Evolutionary conservation across 345 rosid species (phyloP).

Genomic region (Eucalyptus brandiana): DNA sequence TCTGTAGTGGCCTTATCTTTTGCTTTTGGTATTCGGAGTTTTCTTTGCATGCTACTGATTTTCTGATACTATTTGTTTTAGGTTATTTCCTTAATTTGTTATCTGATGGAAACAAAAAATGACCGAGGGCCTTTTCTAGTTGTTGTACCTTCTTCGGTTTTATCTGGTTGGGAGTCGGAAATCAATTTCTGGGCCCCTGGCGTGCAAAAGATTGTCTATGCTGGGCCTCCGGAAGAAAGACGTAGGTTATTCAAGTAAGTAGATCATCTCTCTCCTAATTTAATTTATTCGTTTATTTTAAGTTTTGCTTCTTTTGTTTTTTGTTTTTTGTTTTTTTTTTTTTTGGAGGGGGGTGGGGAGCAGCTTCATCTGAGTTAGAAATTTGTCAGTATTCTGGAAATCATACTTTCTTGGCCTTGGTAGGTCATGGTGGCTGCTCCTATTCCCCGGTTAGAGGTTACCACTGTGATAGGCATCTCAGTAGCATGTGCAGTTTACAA

Average conservation of each 20-base stretch:
- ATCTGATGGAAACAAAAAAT: slow-evolving; percentile 83
- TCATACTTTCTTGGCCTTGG: not conserved
- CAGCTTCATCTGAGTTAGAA: not conserved
- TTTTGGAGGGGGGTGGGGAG: rapidly evolving
- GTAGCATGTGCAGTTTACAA: too few relatives aligned
- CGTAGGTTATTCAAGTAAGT: slow-evolving; percentile 79
- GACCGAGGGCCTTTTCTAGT: slow-evolving; percentile 92
- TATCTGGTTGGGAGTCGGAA: slow-evolving; percentile 87
- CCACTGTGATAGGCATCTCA: not conserved
- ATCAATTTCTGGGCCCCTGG: slow-evolving; percentile 82
- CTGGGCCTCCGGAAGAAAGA: slow-evolving; percentile 91
- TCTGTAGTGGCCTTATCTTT: not conserved
- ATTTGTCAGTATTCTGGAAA: not conserved
- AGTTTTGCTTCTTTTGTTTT: not conserved
- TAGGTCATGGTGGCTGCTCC: not conserved
- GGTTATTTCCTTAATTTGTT: slow-evolving; percentile 81
- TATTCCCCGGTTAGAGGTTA: not conserved
- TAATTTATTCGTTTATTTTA: not conserved
- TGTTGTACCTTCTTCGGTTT: slow-evolving; percentile 89
- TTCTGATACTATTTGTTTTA: slow-evolving; percentile 1
- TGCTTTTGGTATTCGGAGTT: not conserved
- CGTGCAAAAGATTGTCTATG: slow-evolving; percentile 59
- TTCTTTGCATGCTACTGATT: not conserved
- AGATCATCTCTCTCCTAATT: not conserved
- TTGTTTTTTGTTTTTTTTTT: not conserved